Conservation (phyloP, 2,329 filamentous ascomycete species). For the Chalara sp. region DNA sequence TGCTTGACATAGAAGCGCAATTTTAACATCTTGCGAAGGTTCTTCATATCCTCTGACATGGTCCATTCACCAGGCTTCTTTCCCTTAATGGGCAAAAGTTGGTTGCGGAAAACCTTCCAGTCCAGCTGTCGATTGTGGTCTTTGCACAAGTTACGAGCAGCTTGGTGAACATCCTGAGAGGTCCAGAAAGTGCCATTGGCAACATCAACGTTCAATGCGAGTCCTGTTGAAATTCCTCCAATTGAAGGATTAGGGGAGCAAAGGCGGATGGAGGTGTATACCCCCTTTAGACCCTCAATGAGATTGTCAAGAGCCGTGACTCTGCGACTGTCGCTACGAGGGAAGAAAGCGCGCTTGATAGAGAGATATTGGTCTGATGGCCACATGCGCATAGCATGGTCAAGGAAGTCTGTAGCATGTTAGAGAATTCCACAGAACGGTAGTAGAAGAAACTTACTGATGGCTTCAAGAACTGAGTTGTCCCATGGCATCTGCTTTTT, state of each 20-base stretch:
- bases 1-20: constrained; percentile 52
- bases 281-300: constrained; percentile 78
- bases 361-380: constrained; percentile 61
- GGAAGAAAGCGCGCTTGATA: constrained; percentile 81
- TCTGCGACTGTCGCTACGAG: constrained; percentile 14
- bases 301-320: constrained; percentile 49
- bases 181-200: constrained; percentile 88
- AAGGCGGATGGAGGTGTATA: constrained; percentile 78
- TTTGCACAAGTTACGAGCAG: constrained; percentile 26
- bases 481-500: constrained; percentile 52
- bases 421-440: neutral
- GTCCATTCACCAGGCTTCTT: constrained; percentile 5
- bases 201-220: constrained; percentile 85
- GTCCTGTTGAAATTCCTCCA: constrained; percentile 39
- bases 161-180: constrained; percentile 28
- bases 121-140: constrained; percentile 17
- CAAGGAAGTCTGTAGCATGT: constrained; percentile 59
- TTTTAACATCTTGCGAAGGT: constrained; percentile 46
- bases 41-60: constrained; percentile 45
- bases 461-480: constrained; percentile 64
- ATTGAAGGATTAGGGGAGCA: constrained; percentile 39
- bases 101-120: constrained; percentile 17
- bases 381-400: constrained; percentile 79
- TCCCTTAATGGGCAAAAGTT: constrained; percentile 13
- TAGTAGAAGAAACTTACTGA: constrained; percentile 46